Evolutionary conservation across 208 protist genomes (phyloP).

Genomic region (Trypanosoma scelopori): DNA sequence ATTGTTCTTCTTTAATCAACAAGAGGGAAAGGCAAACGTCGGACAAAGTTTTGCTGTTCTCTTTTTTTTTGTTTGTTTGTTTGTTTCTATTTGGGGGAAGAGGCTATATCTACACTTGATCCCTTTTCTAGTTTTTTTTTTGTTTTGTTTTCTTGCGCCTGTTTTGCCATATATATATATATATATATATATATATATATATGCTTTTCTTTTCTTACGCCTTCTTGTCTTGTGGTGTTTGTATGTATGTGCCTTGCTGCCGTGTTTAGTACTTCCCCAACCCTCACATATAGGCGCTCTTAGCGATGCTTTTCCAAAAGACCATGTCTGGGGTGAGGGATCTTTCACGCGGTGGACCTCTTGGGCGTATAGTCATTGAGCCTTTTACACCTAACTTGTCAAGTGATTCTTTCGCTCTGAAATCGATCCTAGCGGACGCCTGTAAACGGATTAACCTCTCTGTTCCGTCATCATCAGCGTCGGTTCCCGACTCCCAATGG

Average conservation of each 20-base stretch:
- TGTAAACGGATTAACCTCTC: slow-evolving; percentile 49
- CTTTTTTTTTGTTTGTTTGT: no score
- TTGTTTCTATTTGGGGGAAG: no score
- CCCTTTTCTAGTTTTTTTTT: no score
- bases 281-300: background rate
- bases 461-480: slow-evolving; percentile 40
- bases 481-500: slow-evolving; percentile 57
- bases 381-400: slow-evolving; percentile 31
- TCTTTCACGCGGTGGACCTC: slow-evolving; percentile 42
- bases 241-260: background rate
- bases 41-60: no score
- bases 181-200: no score
- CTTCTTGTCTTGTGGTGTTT: background rate
- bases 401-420: slow-evolving; percentile 55
- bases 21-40: no score
- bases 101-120: no score
- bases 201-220: no score
- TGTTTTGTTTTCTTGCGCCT: no score
- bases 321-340: slow-evolving; percentile 88
- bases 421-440: slow-evolving; percentile 61
- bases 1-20: no score
- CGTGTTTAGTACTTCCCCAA: background rate
- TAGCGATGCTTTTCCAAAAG: slow-evolving; percentile 57
- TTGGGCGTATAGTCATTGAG: slow-evolving; percentile 43
- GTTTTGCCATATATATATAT: no score